Evolutionary conservation across 108 stramenopile species (phyloP), one percentile per base, ranked within the genome.

Genomic region (Cylindrotheca closterium): DNA sequence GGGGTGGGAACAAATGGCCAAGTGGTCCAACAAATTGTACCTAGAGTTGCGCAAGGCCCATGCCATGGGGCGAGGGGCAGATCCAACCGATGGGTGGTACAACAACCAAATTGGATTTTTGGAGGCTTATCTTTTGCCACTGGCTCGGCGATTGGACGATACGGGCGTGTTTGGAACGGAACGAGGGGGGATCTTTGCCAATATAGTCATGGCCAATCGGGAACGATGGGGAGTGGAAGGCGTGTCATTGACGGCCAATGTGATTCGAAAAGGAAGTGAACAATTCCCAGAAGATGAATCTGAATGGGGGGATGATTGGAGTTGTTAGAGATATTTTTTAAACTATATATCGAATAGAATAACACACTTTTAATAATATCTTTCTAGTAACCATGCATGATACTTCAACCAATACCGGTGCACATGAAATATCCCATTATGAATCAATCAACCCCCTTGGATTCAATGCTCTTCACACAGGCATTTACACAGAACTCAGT

Each of bases 51-150:
- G 70, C 21, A 83, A 77, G 30, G 87, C 79, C 24, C 76, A 60
- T 55, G 67, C 63, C 21, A 53, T 59, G 15, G 63, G 72, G 0
- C 74, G 86, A 7, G 91, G 88, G 28, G 75, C 70, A 0, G 83
- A 89, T 78, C 88, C 88, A 4, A 57, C 67, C 25, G 32, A 54
- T 17, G 78, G 74, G 10, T 93, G 91, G 91, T 87, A 75, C 73
- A 73, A 83, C 21, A 85, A 85, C 53, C 91, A 92, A 54, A 86
- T 89, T 62, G 75, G 81, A 37, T 86, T 93, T 50, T 72, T 93
- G 57, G 91, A 93, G 55, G 80, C 67, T 28, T 93, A 93, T 50
- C 56, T 82, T 12, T 67, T 84, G 68, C 88, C 88, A 15, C 56
- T 89, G 58, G 83, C 85, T n/a, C 72, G 78, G 17, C 71, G 66